These are phyloP conservation scores for Elongisporangium undulatum DNA, from an alignment of 352 stramenopile species.

Conservation along the genomic window DNA sequence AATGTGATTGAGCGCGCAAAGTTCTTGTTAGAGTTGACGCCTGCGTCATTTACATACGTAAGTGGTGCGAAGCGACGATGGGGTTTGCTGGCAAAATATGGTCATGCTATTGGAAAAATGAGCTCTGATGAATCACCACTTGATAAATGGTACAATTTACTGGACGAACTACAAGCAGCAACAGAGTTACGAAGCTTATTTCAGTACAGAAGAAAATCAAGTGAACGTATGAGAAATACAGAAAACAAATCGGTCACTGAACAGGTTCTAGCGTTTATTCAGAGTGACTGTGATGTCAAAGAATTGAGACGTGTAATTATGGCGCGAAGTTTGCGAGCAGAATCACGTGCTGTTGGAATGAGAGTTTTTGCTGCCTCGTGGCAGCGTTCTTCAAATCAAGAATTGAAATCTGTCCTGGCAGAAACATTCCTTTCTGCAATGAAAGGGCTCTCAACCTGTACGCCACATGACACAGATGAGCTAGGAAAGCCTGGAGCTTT, in stretches of 20 bases:
- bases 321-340: slow-evolving; percentile 41
- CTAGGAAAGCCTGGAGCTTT: not conserved
- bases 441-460: slow-evolving; percentile 6
- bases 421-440: slow-evolving; percentile 46
- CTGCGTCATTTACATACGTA: slow-evolving; percentile 73
- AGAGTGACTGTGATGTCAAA: slow-evolving; percentile 66
- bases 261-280: slow-evolving; percentile 81
- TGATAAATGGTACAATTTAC: slow-evolving; percentile 77
- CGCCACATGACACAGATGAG: not conserved
- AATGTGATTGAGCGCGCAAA: slow-evolving; percentile 67
- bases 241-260: slow-evolving; percentile 72
- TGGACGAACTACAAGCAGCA: slow-evolving; percentile 73
- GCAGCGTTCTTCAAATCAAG: slow-evolving; percentile 14
- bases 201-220: slow-evolving; percentile 72
- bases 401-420: slow-evolving; percentile 31
- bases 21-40: slow-evolving; percentile 71
- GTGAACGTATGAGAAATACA: slow-evolving; percentile 43
- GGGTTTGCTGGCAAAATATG: slow-evolving; percentile 70
- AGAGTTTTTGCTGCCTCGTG: slow-evolving; percentile 34
- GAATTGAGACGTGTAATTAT: slow-evolving; percentile 47
- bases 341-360: slow-evolving; percentile 38
- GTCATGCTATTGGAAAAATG: slow-evolving; percentile 44
- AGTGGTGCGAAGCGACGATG: slow-evolving; percentile 64
- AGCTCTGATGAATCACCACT: slow-evolving; percentile 43
- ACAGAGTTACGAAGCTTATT: slow-evolving; percentile 69